Percentiles rank a stretch among this genome's conserved stretches.
Conservation (phyloP, 257 asterid species). For the Nicotiana benthamiana region DNA sequence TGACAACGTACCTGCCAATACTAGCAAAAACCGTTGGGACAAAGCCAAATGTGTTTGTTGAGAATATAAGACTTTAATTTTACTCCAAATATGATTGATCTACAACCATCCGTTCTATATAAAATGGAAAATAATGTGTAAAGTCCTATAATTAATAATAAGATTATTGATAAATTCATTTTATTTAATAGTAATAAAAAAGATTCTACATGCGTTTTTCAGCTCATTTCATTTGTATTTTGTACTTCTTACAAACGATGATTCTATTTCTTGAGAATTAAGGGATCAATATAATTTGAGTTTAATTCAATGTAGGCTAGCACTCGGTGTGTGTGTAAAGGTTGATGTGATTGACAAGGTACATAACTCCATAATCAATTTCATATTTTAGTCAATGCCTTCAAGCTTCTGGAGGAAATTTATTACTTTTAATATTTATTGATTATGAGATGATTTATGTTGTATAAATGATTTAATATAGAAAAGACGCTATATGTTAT, state of each 20-base stretch:
- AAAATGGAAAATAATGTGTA: background rate
- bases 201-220: background rate
- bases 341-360: background rate
- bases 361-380: too few relatives aligned
- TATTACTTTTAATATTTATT: background rate
- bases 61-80: constrained; percentile 25
- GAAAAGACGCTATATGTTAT: too few relatives aligned
- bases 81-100: constrained; percentile 14
- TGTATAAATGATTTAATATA: too few relatives aligned
- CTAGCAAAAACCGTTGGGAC: constrained; percentile 26
- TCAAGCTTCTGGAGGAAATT: background rate
- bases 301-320: too few relatives aligned
- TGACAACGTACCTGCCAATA: constrained; percentile 8
- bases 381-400: background rate
- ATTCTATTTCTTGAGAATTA: background rate
- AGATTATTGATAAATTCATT: background rate
- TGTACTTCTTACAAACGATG: background rate
- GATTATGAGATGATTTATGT: too few relatives aligned
- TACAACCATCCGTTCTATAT: background rate
- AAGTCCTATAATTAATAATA: background rate
- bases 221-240: background rate
- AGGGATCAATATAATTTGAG: background rate
- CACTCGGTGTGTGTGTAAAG: background rate
- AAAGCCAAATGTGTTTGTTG: constrained; percentile 35
- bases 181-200: background rate